Evolutionary conservation across 2,329 filamentous ascomycete species (phyloP).

Genomic region (Dendryphion nanum): DNA sequence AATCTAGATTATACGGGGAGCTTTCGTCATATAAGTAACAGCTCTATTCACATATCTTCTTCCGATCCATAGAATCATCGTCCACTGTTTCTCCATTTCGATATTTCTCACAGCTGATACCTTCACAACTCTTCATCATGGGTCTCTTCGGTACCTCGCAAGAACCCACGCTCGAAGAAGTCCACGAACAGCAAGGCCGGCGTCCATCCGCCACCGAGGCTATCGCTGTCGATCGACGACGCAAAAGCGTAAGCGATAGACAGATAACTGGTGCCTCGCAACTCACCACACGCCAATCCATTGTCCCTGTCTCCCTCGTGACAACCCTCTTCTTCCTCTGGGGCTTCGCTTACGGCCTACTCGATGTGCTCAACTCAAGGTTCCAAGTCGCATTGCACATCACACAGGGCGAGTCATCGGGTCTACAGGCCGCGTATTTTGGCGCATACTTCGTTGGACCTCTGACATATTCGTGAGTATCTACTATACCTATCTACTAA

Average conservation of each 20-base stretch:
- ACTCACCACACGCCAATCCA: slow-evolving; percentile 45
- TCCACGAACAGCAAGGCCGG: slow-evolving; percentile 36
- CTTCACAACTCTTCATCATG: too few species aligned
- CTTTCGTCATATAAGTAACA: slow-evolving; percentile 13
- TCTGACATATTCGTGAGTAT: slow-evolving; percentile 49
- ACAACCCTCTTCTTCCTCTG: slow-evolving; percentile 54
- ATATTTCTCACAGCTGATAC: neutral
- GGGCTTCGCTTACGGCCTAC: slow-evolving; percentile 49
- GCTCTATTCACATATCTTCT: too few species aligned
- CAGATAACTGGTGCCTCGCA: slow-evolving; percentile 36
- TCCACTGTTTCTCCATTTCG: neutral
- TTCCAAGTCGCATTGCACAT: slow-evolving; percentile 45
- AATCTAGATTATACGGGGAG: neutral
- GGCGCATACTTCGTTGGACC: slow-evolving; percentile 58
- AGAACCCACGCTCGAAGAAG: slow-evolving; percentile 35
- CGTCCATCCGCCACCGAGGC: slow-evolving; percentile 36
- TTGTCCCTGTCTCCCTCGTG: slow-evolving; percentile 49
- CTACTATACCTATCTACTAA: too few species aligned
- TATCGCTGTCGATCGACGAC: slow-evolving; percentile 27
- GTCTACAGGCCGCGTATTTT: slow-evolving; percentile 65
- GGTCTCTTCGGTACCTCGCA: slow-evolving; percentile 24
- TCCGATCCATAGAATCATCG: too few species aligned
- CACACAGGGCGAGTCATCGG: slow-evolving; percentile 57
- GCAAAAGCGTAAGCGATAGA: slow-evolving; percentile 36
- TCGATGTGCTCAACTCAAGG: slow-evolving; percentile 46